Evolutionary conservation across 768 basidiomycete genomes (phyloP), one percentile per base, ranked within the genome.

Genomic region (Grammothele lineata): DNA sequence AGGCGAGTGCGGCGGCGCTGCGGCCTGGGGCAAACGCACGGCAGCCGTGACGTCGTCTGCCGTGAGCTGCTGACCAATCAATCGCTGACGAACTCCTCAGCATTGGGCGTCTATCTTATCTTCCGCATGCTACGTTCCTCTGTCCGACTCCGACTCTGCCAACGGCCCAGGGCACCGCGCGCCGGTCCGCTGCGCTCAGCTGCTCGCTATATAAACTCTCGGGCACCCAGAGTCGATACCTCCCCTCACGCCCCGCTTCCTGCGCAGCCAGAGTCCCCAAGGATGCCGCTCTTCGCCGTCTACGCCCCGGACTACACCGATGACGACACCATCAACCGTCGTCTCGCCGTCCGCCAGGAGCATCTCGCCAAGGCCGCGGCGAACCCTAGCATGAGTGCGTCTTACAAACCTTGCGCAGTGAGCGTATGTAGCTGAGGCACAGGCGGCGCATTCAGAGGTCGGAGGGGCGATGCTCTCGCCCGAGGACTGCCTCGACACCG

Each of bases 251-350:
- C n/a, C n/a, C n/a, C n/a, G n/a, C n/a, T n/a, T n/a, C n/a, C n/a
- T n/a, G n/a, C n/a, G n/a, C n/a, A n/a, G n/a, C n/a, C n/a, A n/a
- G n/a, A n/a, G n/a, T n/a, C n/a, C n/a, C n/a, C 35, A 36, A 17
- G 9, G 6, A 53, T 53, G 51, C 51, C 51, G 8, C 38, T 41
- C 25, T 82, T 81, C 60, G 55, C 83, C 39, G 77, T 87, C 34
- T 85, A 78, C 57, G 81, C 83, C 1, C 84, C 83, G 5, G 85
- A 87, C 58, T 76, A 72, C 55, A 77, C 76, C 18, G 80, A 83
- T 41, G 69, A 71, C 40, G 83, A 74, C 5, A 75, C 78, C 6
- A 72, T 78, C 37, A 70, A 71, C n/a, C 72, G 74, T n/a, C 72
- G 85, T 32, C 66, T 83, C 50, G 70, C 73, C 1, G 79, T 85